Evolutionary conservation across 805 yeast genomes (phyloP).

Genomic region (Myxozyma neglecta): DNA sequence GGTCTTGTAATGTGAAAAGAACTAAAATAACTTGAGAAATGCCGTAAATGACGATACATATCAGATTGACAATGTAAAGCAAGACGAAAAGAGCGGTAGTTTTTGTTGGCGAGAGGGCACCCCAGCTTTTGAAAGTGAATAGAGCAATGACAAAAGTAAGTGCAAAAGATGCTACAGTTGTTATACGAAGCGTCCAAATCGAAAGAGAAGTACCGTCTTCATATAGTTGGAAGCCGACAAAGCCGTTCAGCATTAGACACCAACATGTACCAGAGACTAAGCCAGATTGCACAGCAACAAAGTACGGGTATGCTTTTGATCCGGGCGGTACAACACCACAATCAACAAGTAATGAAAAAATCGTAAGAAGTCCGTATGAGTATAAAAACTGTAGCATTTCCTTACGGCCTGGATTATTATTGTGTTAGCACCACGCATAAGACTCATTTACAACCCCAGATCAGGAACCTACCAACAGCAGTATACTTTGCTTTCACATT

Average conservation of each 20-base stretch:
- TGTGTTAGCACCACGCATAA: not conserved
- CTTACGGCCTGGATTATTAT: constrained; percentile 52
- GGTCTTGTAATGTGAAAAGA: constrained; percentile 63
- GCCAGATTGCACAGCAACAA: constrained; percentile 80
- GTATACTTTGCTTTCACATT: constrained; percentile 83
- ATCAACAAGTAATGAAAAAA: constrained; percentile 75
- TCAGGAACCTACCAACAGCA: constrained; percentile 60
- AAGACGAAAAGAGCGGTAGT: constrained; percentile 72
- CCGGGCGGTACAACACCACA: constrained; percentile 93
- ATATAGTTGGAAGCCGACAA: constrained; percentile 86
- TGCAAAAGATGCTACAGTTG: constrained; percentile 59
- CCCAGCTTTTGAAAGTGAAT: constrained; percentile 69
- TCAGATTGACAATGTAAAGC: constrained; percentile 68
- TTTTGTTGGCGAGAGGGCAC: constrained; percentile 47
- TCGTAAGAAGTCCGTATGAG: constrained; percentile 55
- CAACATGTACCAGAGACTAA: constrained; percentile 69
- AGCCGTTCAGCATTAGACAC: constrained; percentile 68
- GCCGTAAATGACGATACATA: constrained; percentile 61
- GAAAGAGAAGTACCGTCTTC: constrained; percentile 84
- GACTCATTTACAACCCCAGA: not conserved
- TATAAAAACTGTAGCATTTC: constrained; percentile 80
- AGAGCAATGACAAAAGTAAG: constrained; percentile 66
- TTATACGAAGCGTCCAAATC: constrained; percentile 54
- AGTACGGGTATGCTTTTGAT: constrained; percentile 69
- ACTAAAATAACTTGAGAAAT: constrained; percentile 69